Base-by-base conservation (phyloP, 1,284 basidiomycete species). In the Grifola frondosa region DNA sequence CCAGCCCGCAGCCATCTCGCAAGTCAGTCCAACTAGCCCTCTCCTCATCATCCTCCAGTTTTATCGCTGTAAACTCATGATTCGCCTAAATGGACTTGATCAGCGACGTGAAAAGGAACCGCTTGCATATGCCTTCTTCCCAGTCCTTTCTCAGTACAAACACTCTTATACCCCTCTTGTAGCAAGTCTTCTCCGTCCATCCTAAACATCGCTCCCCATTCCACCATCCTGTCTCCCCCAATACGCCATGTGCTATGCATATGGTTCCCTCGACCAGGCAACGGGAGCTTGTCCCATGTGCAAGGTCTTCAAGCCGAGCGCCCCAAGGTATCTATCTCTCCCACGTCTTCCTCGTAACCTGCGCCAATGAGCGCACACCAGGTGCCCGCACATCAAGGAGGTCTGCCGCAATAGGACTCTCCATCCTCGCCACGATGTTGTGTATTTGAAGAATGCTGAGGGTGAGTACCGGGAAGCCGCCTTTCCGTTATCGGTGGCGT, bases 381-480 rank as follows among this genome's bases (percentile, higher is more conserved):
- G 84, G 52, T 88, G 87, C 59, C 85, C 85, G 20, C 88, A 90
- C 63, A 68, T 78, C 49, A 75, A 76, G 44, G 84, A 86, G 36
- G 74, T 81, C 50, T 90, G 88, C 67, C 73, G 78, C 55, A 88
- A 90, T 65, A 75, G 81, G 51, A 64, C 70, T 11, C 66, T 73
- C 42, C 88, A 91, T 63, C 87, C 87, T 37, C 76, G 79, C 50
- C 76, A 80, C 60, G 86, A 89, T 59, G 78, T 90, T 41, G 71
- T 82, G 28, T 85, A 77, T 62, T 72, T 89, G 57, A 87, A 79
- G 71, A 91, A 90, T 59, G 86, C 88, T 24, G 88, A 91, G 76
- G 87, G 86, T 88, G 56, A 54, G 70, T 64, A 47, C 42, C 41
- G 32, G 38, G 36, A 37, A 46, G 24, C 33, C 33, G 13, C 35